phyloP scores from a whole-genome alignment of 331 rosid genomes.

The Phaseolus coccineus region DNA sequence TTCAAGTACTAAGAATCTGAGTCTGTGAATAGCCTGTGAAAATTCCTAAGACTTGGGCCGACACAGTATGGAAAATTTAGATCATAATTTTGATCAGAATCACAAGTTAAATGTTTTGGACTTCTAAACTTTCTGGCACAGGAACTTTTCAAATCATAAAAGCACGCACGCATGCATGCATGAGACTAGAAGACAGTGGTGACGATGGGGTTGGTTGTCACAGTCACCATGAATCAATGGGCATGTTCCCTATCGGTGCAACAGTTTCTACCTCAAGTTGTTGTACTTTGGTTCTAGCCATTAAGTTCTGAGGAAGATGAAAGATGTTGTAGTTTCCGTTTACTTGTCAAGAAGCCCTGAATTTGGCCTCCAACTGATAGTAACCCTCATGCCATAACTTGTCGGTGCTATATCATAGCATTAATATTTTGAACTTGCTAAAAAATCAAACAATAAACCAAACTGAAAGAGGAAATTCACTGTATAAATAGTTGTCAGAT shows the following conservation, averaged over 20 bases:
- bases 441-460: not conserved
- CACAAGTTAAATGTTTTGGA: not conserved
- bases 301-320: constrained; percentile 4
- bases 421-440: not conserved
- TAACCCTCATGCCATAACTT: not conserved
- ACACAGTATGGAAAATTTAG: too few relatives aligned
- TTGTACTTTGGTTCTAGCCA: constrained; percentile 43
- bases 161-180: not conserved
- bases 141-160: not conserved
- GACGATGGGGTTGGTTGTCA: constrained; percentile 23
- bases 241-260: constrained; percentile 7
- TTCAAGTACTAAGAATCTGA: too few relatives aligned
- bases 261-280: constrained; percentile 18
- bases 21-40: not conserved
- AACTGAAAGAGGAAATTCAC: not conserved
- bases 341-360: constrained; percentile 20
- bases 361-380: not conserved
- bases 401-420: not conserved
- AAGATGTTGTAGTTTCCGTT: not conserved
- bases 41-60: too few relatives aligned
- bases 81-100: not conserved
- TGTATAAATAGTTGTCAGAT: not conserved
- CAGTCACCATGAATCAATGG: not conserved
- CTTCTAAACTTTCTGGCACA: not conserved
- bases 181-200: constrained; percentile 2